phyloP scores from a whole-genome alignment of 257 asterid species.

The Nicotiana knightiana region DNA sequence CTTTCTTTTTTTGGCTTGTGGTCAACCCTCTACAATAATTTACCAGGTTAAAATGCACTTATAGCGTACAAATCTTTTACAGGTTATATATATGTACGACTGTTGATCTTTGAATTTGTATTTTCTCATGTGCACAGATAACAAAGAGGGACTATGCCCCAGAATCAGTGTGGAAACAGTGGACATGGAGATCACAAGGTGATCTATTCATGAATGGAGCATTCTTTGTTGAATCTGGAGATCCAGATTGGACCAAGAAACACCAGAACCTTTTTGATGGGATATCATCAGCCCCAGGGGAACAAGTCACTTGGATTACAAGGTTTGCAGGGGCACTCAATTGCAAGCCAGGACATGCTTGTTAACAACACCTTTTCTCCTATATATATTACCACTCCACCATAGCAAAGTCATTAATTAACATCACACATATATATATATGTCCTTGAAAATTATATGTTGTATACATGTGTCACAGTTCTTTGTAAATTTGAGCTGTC shows the following conservation, averaged over 20 bases:
- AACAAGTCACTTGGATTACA: slow-evolving; percentile 41
- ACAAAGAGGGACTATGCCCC: slow-evolving; percentile 62
- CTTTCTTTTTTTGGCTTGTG: neutral
- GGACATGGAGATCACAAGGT: slow-evolving; percentile 92
- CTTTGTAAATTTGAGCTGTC: neutral
- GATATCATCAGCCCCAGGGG: slow-evolving; percentile 31
- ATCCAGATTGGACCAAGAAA: slow-evolving; percentile 37
- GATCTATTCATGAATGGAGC: slow-evolving; percentile 71
- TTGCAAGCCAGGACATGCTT: slow-evolving; percentile 46
- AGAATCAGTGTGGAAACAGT: slow-evolving; percentile 46
- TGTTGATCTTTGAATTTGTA: neutral
- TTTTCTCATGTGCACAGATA: slow-evolving; percentile 35
- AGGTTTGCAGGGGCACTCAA: slow-evolving; percentile 45
- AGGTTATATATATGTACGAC: too few species aligned
- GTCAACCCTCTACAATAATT: too few species aligned
- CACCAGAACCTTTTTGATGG: slow-evolving; percentile 46
- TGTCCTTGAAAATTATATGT: neutral
- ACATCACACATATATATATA: neutral
- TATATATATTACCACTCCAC: neutral
- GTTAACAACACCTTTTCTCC: slow-evolving; percentile 19
- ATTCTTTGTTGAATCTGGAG: slow-evolving; percentile 67
- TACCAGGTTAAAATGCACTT: neutral
- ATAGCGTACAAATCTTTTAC: neutral
- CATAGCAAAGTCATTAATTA: neutral
- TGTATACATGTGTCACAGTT: neutral